Evolutionary conservation across 768 basidiomycete species (phyloP), one percentile per base, ranked within the genome.

Genomic region (Mycena maculata): DNA sequence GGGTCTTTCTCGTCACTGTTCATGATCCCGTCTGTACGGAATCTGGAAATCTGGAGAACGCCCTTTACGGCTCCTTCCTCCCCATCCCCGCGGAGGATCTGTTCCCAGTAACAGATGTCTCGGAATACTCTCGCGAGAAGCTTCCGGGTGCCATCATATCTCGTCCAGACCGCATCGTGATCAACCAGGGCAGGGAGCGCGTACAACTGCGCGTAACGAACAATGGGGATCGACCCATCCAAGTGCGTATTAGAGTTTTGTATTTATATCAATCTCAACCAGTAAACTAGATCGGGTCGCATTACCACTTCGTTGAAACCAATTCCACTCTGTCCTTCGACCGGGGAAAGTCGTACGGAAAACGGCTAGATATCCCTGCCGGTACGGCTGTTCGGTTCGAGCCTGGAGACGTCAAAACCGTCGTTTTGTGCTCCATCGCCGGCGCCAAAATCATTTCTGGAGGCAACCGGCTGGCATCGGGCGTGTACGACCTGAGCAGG

Each of bases 371-470:
- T 76, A 98, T 99, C 58, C 82, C 97, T 0, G 90, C 98, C 0
- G 97, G 98, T 8, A 99, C 96, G 0, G 96, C 98, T 8, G 93
- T 98, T 7, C 89, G 98, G 33, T 99, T 99, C 76, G 98, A 99
- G 76, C 97, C 98, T 0, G 95, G 96, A 2, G 95, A 97, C 71
- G 76, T 79, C 41, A 96, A 95, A 81, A 89, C 94, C 0, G 92
- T 99, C 42, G 87, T 86, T 0, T 87, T 99, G 9, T 92, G 93
- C 65, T 77, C 87, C 23, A 92, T 98, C 49, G 91, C 87, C 18
- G 98, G 97, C 0, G 77, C 80, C 1, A 85, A 87, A 72, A 77
- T 87, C 38, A 87, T 96, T 44, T 87, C 89, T 3, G 98, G 97
- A 6, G 94, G 96, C 1, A 95, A 96, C 73, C 76, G 80, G 1